Evolutionary conservation across 176 grass and related monocot genomes (phyloP).

Genomic region (Oryza glaberrima): DNA sequence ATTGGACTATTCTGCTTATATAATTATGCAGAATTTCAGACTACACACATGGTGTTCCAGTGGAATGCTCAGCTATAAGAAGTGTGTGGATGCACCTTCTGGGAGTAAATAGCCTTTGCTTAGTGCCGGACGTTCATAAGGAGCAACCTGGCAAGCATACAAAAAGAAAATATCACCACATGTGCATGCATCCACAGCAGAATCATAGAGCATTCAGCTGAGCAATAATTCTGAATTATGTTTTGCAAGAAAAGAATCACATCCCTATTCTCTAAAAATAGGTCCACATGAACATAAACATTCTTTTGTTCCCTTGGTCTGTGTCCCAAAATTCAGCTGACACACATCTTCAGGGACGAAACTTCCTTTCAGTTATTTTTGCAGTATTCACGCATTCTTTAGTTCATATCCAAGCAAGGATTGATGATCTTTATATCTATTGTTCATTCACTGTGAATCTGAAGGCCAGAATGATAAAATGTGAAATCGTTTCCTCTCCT

Average conservation of each 20-base stretch:
- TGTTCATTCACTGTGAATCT: neutral
- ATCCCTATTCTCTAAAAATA: neutral
- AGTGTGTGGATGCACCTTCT: slow-evolving; percentile 47
- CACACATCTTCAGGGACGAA: neutral
- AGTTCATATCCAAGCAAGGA: neutral
- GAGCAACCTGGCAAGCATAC: slow-evolving; percentile 62
- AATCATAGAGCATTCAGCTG: neutral
- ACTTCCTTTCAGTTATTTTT: neutral
- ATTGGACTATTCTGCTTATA: neutral
- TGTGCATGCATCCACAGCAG: neutral
- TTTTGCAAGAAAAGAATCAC: neutral
- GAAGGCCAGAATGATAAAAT: neutral
- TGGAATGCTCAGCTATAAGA: neutral
- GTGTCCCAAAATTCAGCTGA: neutral
- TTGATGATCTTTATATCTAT: neutral
- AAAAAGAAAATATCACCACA: slow-evolving; percentile 9
- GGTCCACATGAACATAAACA: neutral
- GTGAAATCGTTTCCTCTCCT: neutral
- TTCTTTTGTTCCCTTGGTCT: neutral
- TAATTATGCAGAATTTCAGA: neutral
- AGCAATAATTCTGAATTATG: neutral
- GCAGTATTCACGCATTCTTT: neutral
- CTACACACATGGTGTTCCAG: neutral
- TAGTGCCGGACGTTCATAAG: slow-evolving; percentile 76
- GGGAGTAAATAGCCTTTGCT: slow-evolving; percentile 78